Evolutionary conservation across 2,329 filamentous ascomycete species (phyloP), one percentile per base, ranked within the genome.

Genomic region (Akanthomyces muscarius): DNA sequence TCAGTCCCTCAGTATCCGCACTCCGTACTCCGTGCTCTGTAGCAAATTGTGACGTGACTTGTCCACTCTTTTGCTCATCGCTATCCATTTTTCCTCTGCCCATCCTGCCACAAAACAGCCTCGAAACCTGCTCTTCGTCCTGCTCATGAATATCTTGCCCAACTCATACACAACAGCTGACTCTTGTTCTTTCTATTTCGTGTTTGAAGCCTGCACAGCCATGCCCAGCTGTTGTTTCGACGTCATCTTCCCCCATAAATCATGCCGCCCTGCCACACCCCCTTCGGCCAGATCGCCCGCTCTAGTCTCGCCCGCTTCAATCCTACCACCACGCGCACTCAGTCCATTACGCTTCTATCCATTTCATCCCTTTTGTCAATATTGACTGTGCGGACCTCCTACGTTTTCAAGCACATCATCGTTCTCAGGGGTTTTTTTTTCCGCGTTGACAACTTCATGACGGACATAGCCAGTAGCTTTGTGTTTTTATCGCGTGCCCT

Each of bases 61-160:
- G 41, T 18, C 54, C 53, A 56, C 41, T 56, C n/a, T 56, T 56
- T 45, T 53, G 52, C 48, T 4, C 28, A 52, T 52, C 48, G 7
- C 25, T 6, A 21, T 52, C 48, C 48, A 33, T n/a, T 52, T 52
- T 52, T 52, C 48, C 30, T 10, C 30, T 52, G 48, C 48, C 28
- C 30, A 16, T 41, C 10, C 28, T 33, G 48, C 30, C 6, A 14
- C 50, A 36, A 51, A 51, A 30, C 30, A 21, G 28, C 30, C 8
- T 28, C 30, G 6, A 52, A 52, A 36, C 50, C 33, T 52, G 30
- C 30, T 52, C 45, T 25, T 21, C 10, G 42, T 25, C 23, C 45
- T n/a, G 18, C 25, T 14, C 23, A 21, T 13, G 30, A 21, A 38
- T 23, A 51, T 33, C 28, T n/a, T 38, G 10, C 16, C 30, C 50